Evolutionary conservation across 2,329 filamentous ascomycete species (phyloP).

Genomic region (Phoma herbarum): DNA sequence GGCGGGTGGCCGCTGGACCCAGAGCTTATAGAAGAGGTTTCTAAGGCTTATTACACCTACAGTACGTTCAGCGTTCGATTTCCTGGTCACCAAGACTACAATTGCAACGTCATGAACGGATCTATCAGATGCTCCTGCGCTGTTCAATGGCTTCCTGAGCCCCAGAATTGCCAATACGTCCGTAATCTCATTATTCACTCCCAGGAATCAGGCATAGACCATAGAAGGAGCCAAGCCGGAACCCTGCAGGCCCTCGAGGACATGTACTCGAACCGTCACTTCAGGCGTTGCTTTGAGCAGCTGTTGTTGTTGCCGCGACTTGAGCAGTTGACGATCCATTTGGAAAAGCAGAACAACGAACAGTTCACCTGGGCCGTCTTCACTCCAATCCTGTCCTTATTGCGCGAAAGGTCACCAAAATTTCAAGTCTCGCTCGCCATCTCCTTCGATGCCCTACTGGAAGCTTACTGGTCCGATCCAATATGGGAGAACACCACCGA

Average conservation of each 20-base stretch:
- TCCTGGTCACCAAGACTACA: neutral
- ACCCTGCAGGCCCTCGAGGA: neutral
- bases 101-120: neutral
- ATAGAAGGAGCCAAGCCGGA: neutral
- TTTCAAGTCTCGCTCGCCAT: slow-evolving; percentile 21
- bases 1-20: neutral
- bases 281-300: slow-evolving; percentile 13
- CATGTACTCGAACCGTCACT: neutral
- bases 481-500: slow-evolving; percentile 11
- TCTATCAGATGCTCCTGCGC: neutral
- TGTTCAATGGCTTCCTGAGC: neutral
- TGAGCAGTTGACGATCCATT: slow-evolving; percentile 19
- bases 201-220: slow-evolving; percentile 8
- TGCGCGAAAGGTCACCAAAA: slow-evolving; percentile 19
- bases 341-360: slow-evolving; percentile 16
- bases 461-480: slow-evolving; percentile 16
- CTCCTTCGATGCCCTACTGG: slow-evolving; percentile 25
- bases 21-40: slow-evolving; percentile 10
- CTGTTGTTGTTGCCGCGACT: slow-evolving; percentile 23
- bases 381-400: slow-evolving; percentile 20
- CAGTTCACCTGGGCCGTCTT: slow-evolving; percentile 25
- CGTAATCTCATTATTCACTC: slow-evolving; percentile 22
- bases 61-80: slow-evolving; percentile 19
- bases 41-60: slow-evolving; percentile 25
- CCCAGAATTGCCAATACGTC: slow-evolving; percentile 16